Percentiles rank a stretch among this genome's conserved stretches.
phyloP scores from a whole-genome alignment of 352 stramenopile species.

The Phytophthora sp. region DNA sequence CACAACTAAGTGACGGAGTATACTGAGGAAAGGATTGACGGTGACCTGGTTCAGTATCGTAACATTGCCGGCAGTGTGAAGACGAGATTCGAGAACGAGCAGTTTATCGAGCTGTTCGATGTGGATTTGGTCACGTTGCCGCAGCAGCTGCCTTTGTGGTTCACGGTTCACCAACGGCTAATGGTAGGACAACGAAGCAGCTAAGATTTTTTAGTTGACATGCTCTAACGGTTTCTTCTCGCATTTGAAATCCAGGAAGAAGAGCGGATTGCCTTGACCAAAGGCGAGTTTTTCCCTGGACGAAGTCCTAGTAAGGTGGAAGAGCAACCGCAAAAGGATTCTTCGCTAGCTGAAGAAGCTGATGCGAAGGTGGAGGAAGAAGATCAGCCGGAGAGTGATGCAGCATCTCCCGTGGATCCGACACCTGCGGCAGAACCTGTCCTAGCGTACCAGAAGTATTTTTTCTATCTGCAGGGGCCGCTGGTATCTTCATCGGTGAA shows the following conservation, averaged over 20 bases:
- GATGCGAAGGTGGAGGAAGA: conserved; percentile 10
- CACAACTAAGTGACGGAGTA: not conserved
- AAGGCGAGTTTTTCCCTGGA: conserved; percentile 74
- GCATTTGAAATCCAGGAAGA: conserved; percentile 51
- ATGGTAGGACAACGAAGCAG: conserved; percentile 51
- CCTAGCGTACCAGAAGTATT: conserved; percentile 82
- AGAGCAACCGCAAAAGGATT: conserved; percentile 5
- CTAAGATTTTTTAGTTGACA: not conserved
- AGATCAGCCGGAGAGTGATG: conserved; percentile 10
- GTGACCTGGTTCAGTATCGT: conserved; percentile 56
- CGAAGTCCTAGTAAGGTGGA: conserved; percentile 22
- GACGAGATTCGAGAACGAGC: conserved; percentile 88
- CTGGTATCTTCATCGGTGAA: conserved; percentile 80
- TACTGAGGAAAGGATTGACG: not conserved
- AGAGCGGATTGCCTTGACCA: conserved; percentile 71
- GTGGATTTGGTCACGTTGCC: conserved; percentile 84
- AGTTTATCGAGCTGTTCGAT: conserved; percentile 91
- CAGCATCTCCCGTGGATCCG: not conserved
- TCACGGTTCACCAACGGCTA: conserved; percentile 78
- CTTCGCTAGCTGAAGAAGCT: not conserved
- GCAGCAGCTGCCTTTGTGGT: conserved; percentile 81
- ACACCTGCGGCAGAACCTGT: not conserved
- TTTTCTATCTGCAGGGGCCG: conserved; percentile 81
- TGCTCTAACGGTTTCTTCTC: not conserved
- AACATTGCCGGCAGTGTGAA: conserved; percentile 88